These are phyloP conservation scores for Aspergillus asperescens DNA, from an alignment of 495 filamentous ascomycete genomes.

Conservation along the genomic window DNA sequence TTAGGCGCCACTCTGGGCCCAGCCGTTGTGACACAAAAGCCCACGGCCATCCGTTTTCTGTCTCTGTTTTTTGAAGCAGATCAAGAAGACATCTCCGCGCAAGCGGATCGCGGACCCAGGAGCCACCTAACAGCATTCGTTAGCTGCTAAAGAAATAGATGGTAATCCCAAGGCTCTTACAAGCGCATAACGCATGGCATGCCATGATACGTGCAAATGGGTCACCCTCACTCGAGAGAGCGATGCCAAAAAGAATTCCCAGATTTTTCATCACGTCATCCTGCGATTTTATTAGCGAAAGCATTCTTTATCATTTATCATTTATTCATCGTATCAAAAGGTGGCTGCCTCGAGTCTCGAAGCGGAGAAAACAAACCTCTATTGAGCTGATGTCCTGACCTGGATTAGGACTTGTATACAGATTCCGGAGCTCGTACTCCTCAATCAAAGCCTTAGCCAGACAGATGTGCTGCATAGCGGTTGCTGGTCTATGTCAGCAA, in stretches of 20 bases:
- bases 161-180: constrained; percentile 16
- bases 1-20: constrained; percentile 16
- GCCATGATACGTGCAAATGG: constrained; percentile 37
- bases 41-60: constrained; percentile 27
- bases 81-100: constrained; percentile 21
- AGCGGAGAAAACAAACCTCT: constrained; percentile 22
- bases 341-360: background rate
- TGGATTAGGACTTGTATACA: background rate
- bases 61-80: constrained; percentile 21
- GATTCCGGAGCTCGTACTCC: constrained; percentile 13
- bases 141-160: background rate
- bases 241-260: constrained; percentile 37
- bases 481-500: constrained; percentile 21
- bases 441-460: constrained; percentile 36
- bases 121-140: constrained; percentile 22
- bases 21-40: constrained; percentile 18
- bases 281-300: constrained; percentile 10
- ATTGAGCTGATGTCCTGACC: constrained; percentile 8
- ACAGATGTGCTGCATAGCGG: constrained; percentile 36
- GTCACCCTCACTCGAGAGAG: constrained; percentile 35
- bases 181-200: constrained; percentile 36
- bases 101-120: constrained; percentile 29
- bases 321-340: too few relatives aligned
- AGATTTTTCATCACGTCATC: constrained; percentile 28
- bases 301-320: background rate